phyloP scores from a whole-genome alignment of 1,284 basidiomycete genomes.

The Cronartium ribicola region DNA sequence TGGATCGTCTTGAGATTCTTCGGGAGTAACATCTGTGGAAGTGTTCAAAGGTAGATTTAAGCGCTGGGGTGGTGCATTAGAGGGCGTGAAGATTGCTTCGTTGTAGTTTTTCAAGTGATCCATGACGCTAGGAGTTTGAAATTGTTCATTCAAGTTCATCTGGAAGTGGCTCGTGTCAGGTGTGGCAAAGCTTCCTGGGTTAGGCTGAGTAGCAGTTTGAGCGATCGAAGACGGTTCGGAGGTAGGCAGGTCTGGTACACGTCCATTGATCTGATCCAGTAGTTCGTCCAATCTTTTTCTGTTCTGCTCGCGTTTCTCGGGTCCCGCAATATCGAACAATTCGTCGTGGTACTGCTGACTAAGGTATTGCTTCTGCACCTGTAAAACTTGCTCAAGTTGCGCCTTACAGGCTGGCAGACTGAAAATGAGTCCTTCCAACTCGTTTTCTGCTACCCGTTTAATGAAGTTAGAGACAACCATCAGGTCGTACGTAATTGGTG shows the following conservation, averaged over 20 bases:
- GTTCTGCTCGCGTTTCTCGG: conserved; percentile 14
- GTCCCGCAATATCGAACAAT: conserved; percentile 21
- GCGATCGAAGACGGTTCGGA: not conserved
- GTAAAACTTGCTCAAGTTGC: conserved; percentile 9
- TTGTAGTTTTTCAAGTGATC: conserved; percentile 21
- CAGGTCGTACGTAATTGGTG: conserved; percentile 25
- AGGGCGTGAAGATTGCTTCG: conserved; percentile 20
- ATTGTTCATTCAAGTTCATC: conserved; percentile 13
- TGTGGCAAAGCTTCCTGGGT: conserved; percentile 14
- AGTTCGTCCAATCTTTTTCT: conserved; percentile 16
- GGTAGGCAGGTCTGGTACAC: not conserved
- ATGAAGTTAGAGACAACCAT: conserved; percentile 35
- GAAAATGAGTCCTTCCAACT: conserved; percentile 19
- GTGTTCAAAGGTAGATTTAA: not conserved
- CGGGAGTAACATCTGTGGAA: not conserved
- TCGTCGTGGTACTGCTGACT: conserved; percentile 16
- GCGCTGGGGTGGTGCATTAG: conserved; percentile 6
- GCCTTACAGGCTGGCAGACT: conserved; percentile 6
- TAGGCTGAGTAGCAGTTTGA: not conserved
- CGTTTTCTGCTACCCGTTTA: conserved; percentile 23
- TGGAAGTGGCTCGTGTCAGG: conserved; percentile 35
- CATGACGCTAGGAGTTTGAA: conserved; percentile 17
- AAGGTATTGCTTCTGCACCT: conserved; percentile 11
- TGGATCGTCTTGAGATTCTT: not conserved
- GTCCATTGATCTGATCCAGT: not conserved